These are phyloP conservation scores for Odonthalia washingtoniensis DNA, from an alignment of 31 red algal genomes.

Conservation along the genomic window DNA sequence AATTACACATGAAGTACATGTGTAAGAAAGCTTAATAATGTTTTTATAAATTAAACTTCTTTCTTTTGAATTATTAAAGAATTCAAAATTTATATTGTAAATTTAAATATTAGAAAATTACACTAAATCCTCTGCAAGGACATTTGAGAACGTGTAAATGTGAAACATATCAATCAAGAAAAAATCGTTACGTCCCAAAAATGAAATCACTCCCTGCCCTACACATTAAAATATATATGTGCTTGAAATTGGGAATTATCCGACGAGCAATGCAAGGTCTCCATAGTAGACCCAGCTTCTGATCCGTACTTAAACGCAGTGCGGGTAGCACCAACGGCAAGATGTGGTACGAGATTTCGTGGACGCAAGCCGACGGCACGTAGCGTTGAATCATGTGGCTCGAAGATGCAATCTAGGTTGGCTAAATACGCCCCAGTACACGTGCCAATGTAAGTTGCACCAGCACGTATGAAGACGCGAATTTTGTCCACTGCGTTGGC, in stretches of 20 bases:
- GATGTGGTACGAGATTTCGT: constrained; percentile 15
- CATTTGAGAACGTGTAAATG: too few species aligned
- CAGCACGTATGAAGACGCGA: background rate
- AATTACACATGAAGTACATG: too few species aligned
- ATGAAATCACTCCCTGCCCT: too few species aligned
- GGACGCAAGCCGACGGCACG: constrained; percentile 54
- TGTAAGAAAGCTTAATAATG: too few species aligned
- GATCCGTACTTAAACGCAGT: constrained; percentile 33
- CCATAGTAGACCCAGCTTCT: constrained; percentile 43
- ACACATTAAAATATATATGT: constrained; percentile 53
- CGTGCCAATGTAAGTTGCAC: constrained; percentile 45
- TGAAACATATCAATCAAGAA: too few species aligned
- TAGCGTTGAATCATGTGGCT: constrained; percentile 35
- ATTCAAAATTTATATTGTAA: too few species aligned
- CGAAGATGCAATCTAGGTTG: constrained; percentile 36
- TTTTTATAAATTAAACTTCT: too few species aligned
- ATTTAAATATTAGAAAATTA: too few species aligned
- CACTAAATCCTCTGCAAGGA: too few species aligned
- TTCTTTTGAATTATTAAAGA: too few species aligned
- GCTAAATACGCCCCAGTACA: constrained; percentile 71
- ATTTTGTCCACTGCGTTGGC: background rate
- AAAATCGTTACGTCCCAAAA: too few species aligned
- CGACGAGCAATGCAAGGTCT: constrained; percentile 21
- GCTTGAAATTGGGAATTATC: background rate
- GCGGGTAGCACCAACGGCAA: constrained; percentile 49